Evolutionary conservation across 345 rosid genomes (phyloP), one percentile per base, ranked within the genome.

Genomic region (Citrus unshiu): DNA sequence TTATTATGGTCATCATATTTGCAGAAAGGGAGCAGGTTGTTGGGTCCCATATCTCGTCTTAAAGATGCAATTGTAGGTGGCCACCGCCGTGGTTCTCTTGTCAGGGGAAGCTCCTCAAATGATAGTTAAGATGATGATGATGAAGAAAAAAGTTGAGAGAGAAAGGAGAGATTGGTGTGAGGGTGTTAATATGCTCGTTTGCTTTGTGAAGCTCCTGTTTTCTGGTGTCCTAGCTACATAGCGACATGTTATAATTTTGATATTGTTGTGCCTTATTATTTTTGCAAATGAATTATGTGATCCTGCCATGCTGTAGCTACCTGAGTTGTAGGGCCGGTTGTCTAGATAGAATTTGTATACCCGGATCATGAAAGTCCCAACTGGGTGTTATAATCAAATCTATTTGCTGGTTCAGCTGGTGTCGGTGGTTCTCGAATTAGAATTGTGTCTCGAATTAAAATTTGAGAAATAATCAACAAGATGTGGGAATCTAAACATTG

Each of bases 31-130:
- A 85, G 95, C 77, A 84, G 87, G 84, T 75, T 93, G 87, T 68
- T 91, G 77, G 92, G 93, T 56, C 92, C 98, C 32, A 85, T 97
- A 80, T 84, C 87, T 77, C 92, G 97, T 56, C 86, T 97, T 43
- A 94, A 91, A 86, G 94, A 92, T 67, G 93, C 88, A 70, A 89
- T 93, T 62, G 93, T 89, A 21, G 95, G 97, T 46, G 95, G 98
- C 67, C 93, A 90, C 68, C 85, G 88, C 9, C 86, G 89, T 32
- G 95, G 91, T 35, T 85, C 98, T 16, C 76, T 90, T 78, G 86
- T 91, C 76, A 87, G 88, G 76, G 88, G 81, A 73, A 81, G 85
- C 80, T 77, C 95, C 80, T 79, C 89, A 19, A 82, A 78, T 22
- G 93, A 91, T 57, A 78, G 75, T 72, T 88, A 62, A 84, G 88